Evolutionary conservation across 2,329 filamentous ascomycete genomes (phyloP).

Genomic region (Cytospora mali): DNA sequence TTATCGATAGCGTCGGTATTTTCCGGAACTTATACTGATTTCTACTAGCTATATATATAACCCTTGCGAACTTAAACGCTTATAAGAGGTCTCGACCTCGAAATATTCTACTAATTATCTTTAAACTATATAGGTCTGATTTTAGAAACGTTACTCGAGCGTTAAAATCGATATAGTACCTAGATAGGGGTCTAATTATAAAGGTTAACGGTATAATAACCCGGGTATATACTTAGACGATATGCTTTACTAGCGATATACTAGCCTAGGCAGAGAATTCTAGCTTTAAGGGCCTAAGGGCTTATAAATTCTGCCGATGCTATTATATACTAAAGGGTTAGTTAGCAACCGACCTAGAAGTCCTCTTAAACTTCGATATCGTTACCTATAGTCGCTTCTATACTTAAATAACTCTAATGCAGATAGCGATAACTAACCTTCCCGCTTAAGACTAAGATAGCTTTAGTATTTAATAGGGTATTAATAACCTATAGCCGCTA

Average conservation of each 20-base stretch:
- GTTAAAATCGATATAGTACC: not conserved
- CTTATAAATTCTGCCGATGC: not conserved
- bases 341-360: not conserved
- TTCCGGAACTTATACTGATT: not conserved
- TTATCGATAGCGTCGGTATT: not conserved
- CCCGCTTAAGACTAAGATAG: not conserved
- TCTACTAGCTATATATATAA: not conserved
- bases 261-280: not conserved
- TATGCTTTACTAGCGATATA: not conserved
- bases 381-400: slow-evolving; percentile 1
- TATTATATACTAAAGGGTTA: slow-evolving; percentile 1
- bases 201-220: not conserved
- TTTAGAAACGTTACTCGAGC: not conserved
- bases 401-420: not conserved
- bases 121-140: not conserved
- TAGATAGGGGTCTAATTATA: slow-evolving; percentile 1
- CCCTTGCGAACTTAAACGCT: not conserved
- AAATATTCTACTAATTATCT: not conserved
- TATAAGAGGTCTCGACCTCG: slow-evolving; percentile 2
- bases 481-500: not conserved
- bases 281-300: not conserved
- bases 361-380: not conserved
- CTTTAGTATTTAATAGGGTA: not conserved
- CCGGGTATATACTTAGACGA: not conserved
- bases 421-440: not conserved